These are phyloP conservation scores for Arthrobotrys sinensis DNA, from an alignment of 2,329 filamentous ascomycete genomes.

Conservation along the genomic window DNA sequence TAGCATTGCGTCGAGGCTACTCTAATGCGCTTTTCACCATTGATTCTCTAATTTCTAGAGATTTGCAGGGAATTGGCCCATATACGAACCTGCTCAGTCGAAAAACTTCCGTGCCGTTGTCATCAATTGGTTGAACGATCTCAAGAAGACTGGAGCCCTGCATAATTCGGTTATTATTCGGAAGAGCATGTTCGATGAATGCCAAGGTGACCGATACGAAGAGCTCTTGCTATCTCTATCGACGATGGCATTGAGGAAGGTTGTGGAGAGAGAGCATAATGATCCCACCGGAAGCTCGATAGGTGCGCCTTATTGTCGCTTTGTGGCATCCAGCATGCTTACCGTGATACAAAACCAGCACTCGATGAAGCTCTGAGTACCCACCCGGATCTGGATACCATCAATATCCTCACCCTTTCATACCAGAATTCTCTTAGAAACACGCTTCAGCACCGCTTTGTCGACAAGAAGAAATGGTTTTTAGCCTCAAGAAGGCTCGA, in stretches of 20 bases:
- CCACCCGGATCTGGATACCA: conserved; percentile 60
- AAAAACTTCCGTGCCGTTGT: conserved; percentile 89
- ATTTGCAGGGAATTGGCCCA: conserved; percentile 90
- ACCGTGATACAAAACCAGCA: conserved; percentile 51
- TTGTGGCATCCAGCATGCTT: conserved; percentile 17
- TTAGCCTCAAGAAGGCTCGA: conserved; percentile 52
- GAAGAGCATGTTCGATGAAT: conserved; percentile 97
- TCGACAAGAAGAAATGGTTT: conserved; percentile 59
- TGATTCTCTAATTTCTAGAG: conserved; percentile 73
- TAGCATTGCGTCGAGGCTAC: conserved; percentile 5
- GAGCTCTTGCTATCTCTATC: conserved; percentile 89
- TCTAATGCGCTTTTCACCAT: conserved; percentile 26
- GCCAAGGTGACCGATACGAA: conserved; percentile 89
- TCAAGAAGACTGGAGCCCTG: conserved; percentile 88
- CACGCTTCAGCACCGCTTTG: conserved; percentile 56
- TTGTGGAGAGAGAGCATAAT: conserved; percentile 62
- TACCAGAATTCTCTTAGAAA: conserved; percentile 54
- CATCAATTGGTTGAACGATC: conserved; percentile 82
- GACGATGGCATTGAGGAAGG: conserved; percentile 76
- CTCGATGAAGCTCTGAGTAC: conserved; percentile 62
- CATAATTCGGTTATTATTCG: conserved; percentile 78
- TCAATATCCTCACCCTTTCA: conserved; percentile 47
- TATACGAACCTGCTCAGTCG: conserved; percentile 89
- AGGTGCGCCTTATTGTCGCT: conserved; percentile 30
- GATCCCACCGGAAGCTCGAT: conserved; percentile 60